Base-by-base conservation (phyloP, 345 rosid species). In the sweet orange (Citrus sinensis) region DNA sequence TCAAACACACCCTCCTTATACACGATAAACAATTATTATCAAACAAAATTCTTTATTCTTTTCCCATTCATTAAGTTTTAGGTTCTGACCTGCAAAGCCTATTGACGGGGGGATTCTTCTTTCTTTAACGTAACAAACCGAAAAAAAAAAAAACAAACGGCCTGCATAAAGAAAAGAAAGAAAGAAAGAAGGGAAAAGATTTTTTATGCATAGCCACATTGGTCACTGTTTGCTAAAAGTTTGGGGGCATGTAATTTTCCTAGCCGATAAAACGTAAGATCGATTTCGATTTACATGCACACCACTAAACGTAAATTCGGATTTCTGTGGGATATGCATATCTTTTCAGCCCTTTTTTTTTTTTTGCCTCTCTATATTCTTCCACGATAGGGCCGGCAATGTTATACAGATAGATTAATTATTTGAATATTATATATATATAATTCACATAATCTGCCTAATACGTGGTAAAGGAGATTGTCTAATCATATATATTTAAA, bases 1-100 rank as follows among this genome's bases (percentile, higher is more conserved):
- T 0, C 37, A 1, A 35, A 5, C 0, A 0, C 37, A 5, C 7
- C 37, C 0, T 34, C 6, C 2, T 37, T 37, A 6, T 1, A 37
- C 9, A 37, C 40, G 0, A 37, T 37, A 0, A 7, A 37, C 0
- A 7, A 37, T 42, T 46, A 46, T 46, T 46, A 46, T 13, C 13
- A 46, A 46, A 13, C 16, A 42, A 10, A 67, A 25, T 11, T 3
- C 25, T 68, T 11, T 39, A 68, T 40, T 24, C 72, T 68, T 39
- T 24, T 40, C 56, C 14, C 32, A 2, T 68, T 68, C 55, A 20
- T 6, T 30, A 40, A 68, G 55, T 40, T 40, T 39, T 67, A 68
- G 72, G 55, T 3, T 5, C 42, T 34, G 46, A 40, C 20, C 55
- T 40, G 55, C 72, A 68, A 40, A 40, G 56, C 72, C 14, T 24